These are phyloP conservation scores for Arabidopsis arenosa DNA, from an alignment of 345 rosid genomes.

Conservation along the genomic window DNA sequence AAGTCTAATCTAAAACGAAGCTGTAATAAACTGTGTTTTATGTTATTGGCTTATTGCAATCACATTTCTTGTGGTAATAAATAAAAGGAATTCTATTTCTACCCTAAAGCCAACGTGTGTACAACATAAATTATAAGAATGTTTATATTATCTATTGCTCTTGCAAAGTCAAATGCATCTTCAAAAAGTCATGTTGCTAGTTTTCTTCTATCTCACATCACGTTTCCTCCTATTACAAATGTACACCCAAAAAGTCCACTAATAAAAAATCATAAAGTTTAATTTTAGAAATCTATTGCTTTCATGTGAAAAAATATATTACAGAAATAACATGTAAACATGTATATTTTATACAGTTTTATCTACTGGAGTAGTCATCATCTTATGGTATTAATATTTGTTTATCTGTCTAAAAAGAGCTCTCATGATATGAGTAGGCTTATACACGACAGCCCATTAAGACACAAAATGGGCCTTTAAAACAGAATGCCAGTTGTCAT, in stretches of 20 bases:
- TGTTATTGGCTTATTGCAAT: not conserved
- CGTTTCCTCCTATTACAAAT: slow-evolving; percentile 25
- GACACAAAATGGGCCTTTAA: slow-evolving; percentile 10
- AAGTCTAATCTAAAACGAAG: not conserved
- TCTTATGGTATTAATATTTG: not conserved
- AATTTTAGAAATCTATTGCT: not conserved
- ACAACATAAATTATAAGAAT: slow-evolving; percentile 26
- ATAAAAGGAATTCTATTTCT: not conserved
- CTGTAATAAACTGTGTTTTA: not conserved
- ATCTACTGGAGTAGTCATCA: too few relatives aligned
- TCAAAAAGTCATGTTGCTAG: slow-evolving; percentile 24
- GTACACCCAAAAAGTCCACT: slow-evolving; percentile 28
- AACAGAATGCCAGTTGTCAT: slow-evolving; percentile 20
- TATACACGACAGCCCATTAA: slow-evolving; percentile 33
- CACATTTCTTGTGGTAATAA: slow-evolving; percentile 6
- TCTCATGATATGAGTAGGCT: slow-evolving; percentile 19
- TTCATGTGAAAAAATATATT: not conserved
- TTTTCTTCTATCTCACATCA: slow-evolving; percentile 21
- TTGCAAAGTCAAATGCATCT: slow-evolving; percentile 36
- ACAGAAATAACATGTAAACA: not conserved
- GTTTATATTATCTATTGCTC: slow-evolving; percentile 15
- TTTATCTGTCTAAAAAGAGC: not conserved
- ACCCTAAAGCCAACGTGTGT: slow-evolving; percentile 21
- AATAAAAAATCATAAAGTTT: not conserved
- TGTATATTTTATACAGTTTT: not conserved